These are phyloP conservation scores for Monascus purpureus DNA, from an alignment of 495 filamentous ascomycete species.

Conservation along the genomic window DNA sequence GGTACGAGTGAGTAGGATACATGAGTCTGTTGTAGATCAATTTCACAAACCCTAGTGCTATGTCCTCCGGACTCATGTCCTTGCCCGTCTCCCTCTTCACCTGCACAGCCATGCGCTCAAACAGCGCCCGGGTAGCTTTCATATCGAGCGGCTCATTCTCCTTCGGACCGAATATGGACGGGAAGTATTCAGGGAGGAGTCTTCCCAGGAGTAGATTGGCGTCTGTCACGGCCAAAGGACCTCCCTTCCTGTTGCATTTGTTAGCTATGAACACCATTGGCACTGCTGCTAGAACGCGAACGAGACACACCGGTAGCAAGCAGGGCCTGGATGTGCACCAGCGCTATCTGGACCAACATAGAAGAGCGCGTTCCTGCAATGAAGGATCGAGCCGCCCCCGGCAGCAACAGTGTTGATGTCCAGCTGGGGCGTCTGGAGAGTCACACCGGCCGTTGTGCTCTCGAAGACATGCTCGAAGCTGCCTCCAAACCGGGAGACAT, in stretches of 20 bases:
- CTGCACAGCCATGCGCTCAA: slow-evolving; percentile 61
- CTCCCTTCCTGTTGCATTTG: too few species aligned
- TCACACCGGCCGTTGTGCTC: slow-evolving; percentile 89
- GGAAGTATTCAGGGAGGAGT: slow-evolving; percentile 90
- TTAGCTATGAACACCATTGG: too few species aligned
- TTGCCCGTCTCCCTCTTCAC: slow-evolving; percentile 50
- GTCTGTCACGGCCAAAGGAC: slow-evolving; percentile 84
- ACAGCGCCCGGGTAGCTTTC: slow-evolving; percentile 59
- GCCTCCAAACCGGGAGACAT: slow-evolving; percentile 87
- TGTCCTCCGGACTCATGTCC: slow-evolving; percentile 70
- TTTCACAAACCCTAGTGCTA: slow-evolving; percentile 52
- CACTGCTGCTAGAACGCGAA: too few species aligned
- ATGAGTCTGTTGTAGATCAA: too few species aligned
- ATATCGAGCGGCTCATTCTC: slow-evolving; percentile 79
- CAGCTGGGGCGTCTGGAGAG: slow-evolving; percentile 86
- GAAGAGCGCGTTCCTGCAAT: slow-evolving; percentile 85
- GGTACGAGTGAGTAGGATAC: too few species aligned
- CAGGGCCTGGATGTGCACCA: slow-evolving; percentile 83
- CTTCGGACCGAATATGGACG: slow-evolving; percentile 87
- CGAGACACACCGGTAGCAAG: slow-evolving; percentile 92
- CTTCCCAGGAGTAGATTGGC: slow-evolving; percentile 84
- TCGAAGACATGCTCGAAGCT: slow-evolving; percentile 95
- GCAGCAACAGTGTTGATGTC: slow-evolving; percentile 98
- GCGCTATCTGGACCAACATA: slow-evolving; percentile 94
- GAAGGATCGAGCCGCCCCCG: slow-evolving; percentile 82